A percentile compares a stretch with the other conserved stretches of the same genome.
Conservation (phyloP, 2,329 filamentous ascomycete species). For the Botrytis fabae region DNA sequence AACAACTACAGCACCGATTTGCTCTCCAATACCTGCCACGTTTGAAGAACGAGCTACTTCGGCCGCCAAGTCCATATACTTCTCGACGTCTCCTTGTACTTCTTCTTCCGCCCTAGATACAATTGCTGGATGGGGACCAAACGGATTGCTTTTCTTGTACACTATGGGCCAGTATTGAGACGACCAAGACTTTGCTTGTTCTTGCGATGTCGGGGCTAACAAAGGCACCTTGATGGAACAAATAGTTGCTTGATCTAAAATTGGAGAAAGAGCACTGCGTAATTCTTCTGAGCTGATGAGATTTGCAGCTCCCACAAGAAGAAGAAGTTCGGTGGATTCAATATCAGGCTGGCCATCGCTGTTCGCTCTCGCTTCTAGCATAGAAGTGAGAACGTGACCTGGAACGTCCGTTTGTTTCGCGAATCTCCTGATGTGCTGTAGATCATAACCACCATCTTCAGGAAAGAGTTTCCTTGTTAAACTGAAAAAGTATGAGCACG, state of each 20-base stretch:
- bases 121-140: slow-evolving; percentile 77
- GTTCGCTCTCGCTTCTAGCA: slow-evolving; percentile 52
- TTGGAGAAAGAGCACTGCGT: slow-evolving; percentile 46
- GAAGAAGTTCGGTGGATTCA: slow-evolving; percentile 45
- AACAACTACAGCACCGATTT: slow-evolving; percentile 74
- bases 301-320: slow-evolving; percentile 53
- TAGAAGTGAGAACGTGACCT: slow-evolving; percentile 59
- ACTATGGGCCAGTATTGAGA: slow-evolving; percentile 79
- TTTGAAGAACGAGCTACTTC: slow-evolving; percentile 61
- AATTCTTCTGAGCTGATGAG: slow-evolving; percentile 57
- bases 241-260: slow-evolving; percentile 50
- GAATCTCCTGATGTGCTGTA: slow-evolving; percentile 73
- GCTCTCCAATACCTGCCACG: slow-evolving; percentile 61
- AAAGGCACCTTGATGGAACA: slow-evolving; percentile 64
- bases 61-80: slow-evolving; percentile 69
- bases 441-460: slow-evolving; percentile 62
- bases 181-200: slow-evolving; percentile 74
- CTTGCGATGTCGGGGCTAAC: slow-evolving; percentile 71
- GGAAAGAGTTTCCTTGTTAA: slow-evolving; percentile 57
- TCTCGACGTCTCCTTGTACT: slow-evolving; percentile 61
- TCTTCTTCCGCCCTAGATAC: slow-evolving; percentile 69
- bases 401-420: slow-evolving; percentile 71
- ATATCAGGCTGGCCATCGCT: slow-evolving; percentile 46
- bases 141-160: slow-evolving; percentile 84
- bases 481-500: slow-evolving; percentile 45